Percentiles rank a stretch among this genome's conserved stretches.
Evolutionary conservation across 805 yeast species (phyloP).

Genomic region (Teunomyces pallodes): DNA sequence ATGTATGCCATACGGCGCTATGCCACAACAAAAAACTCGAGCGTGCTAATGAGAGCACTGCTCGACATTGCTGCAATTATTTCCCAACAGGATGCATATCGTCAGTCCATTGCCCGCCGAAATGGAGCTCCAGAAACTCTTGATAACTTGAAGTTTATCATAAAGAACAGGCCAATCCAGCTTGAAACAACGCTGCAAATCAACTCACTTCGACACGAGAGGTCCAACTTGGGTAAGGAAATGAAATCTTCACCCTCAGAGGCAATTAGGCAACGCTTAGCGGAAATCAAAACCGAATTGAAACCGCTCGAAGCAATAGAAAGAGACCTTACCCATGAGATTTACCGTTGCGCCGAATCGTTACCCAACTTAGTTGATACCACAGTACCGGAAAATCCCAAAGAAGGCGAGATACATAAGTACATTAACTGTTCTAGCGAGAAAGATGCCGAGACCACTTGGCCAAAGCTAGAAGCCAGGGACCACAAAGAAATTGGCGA

Average conservation of each 20-base stretch:
- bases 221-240: conserved; percentile 24
- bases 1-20: conserved; percentile 2
- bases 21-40: conserved; percentile 11
- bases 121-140: conserved; percentile 15
- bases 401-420: conserved; percentile 44
- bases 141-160: conserved; percentile 23
- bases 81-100: conserved; percentile 16
- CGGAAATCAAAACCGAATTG: conserved; percentile 23
- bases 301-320: conserved; percentile 24
- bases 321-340: conserved; percentile 28
- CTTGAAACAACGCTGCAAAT: conserved; percentile 19
- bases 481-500: conserved; percentile 77
- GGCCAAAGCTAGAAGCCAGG: conserved; percentile 13
- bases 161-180: conserved; percentile 23
- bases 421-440: conserved; percentile 50
- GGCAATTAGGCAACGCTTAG: conserved; percentile 16
- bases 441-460: conserved; percentile 15
- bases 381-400: conserved; percentile 39
- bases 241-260: conserved; percentile 15
- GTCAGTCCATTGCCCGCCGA: conserved; percentile 29
- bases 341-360: conserved; percentile 42
- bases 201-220: conserved; percentile 24
- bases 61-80: conserved; percentile 24
- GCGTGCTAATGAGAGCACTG: conserved; percentile 19
- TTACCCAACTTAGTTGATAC: conserved; percentile 65